phyloP scores from a whole-genome alignment of 805 yeast genomes.

The Wickerhamomyces chambardii region DNA sequence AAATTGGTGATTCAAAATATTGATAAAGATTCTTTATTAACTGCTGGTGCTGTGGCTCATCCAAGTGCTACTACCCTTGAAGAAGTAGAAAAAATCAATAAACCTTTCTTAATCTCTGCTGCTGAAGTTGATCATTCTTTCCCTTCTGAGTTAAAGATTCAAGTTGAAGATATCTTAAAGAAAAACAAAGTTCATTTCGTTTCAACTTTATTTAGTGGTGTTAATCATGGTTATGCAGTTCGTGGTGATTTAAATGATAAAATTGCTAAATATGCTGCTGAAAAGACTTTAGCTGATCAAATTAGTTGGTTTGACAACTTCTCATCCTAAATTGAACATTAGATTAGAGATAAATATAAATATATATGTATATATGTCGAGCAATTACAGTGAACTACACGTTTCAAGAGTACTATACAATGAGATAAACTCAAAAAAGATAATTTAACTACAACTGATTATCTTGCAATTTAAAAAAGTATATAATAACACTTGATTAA shows the following conservation, averaged over 20 bases:
- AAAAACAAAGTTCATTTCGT: conserved; percentile 43
- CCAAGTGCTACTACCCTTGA: conserved; percentile 62
- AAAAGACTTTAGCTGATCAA: conserved; percentile 38
- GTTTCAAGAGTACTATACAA: too few species aligned
- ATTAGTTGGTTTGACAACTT: conserved; percentile 2
- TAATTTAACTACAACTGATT: too few species aligned
- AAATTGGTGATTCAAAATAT: conserved; percentile 46
- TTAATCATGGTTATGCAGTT: conserved; percentile 64
- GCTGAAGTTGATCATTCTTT: conserved; percentile 60
- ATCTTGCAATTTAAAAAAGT: too few species aligned
- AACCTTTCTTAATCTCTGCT: conserved; percentile 58
- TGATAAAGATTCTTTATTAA: conserved; percentile 22
- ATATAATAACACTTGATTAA: too few species aligned
- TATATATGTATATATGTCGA: too few species aligned
- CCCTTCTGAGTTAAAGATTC: conserved; percentile 47
- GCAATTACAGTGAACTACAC: too few species aligned
- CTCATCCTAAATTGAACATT: too few species aligned
- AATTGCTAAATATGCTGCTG: conserved; percentile 47
- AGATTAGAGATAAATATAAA: too few species aligned
- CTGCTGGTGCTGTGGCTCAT: conserved; percentile 67
- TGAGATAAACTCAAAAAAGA: too few species aligned
- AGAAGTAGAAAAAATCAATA: conserved; percentile 46
- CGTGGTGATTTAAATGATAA: conserved; percentile 62
- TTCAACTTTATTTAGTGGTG: conserved; percentile 49
- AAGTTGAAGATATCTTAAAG: conserved; percentile 47